Percentiles rank a stretch among this genome's conserved stretches.
These are phyloP conservation scores for Trichocomaceae sp. DNA, from an alignment of 2,329 filamentous ascomycete genomes.

Conservation along the genomic window DNA sequence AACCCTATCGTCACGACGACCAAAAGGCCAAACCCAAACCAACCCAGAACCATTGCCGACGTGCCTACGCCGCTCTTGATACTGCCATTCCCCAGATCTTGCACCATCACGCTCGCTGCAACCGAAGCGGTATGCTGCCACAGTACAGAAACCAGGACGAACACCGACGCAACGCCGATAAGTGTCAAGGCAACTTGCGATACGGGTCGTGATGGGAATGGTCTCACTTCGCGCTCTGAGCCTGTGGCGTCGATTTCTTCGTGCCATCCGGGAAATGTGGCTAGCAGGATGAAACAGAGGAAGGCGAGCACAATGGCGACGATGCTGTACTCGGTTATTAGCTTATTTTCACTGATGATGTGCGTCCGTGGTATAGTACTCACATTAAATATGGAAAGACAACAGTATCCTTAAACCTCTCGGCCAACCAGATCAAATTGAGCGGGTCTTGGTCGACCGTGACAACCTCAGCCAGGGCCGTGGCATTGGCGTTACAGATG, in stretches of 20 bases:
- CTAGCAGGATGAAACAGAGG: slow-evolving; percentile 87
- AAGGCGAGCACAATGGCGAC: slow-evolving; percentile 97
- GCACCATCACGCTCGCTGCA: slow-evolving; percentile 84
- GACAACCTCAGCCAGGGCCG: slow-evolving; percentile 81
- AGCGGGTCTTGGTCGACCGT: slow-evolving; percentile 88
- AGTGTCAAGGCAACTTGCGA: slow-evolving; percentile 89
- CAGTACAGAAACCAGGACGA: slow-evolving; percentile 57
- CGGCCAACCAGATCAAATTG: slow-evolving; percentile 94
- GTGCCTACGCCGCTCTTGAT: slow-evolving; percentile 85
- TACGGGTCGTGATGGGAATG: slow-evolving; percentile 85
- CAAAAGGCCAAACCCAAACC: slow-evolving; percentile 90
- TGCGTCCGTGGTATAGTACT: slow-evolving; percentile 32
- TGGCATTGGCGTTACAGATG: slow-evolving; percentile 96
- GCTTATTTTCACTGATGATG: neutral
- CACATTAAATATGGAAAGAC: slow-evolving; percentile 96
- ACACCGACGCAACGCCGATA: slow-evolving; percentile 67
- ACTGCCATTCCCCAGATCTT: slow-evolving; percentile 85
- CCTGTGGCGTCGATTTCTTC: slow-evolving; percentile 76
- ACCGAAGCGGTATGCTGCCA: slow-evolving; percentile 85
- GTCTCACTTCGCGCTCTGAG: slow-evolving; percentile 83
- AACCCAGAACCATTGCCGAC: slow-evolving; percentile 91
- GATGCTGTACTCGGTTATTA: slow-evolving; percentile 54
- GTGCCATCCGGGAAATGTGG: slow-evolving; percentile 96
- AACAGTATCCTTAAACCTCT: slow-evolving; percentile 96
- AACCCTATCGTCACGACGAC: slow-evolving; percentile 94